Base-by-base conservation (phyloP, 2,329 filamentous ascomycete species). In the Penicillium sp. region DNA sequence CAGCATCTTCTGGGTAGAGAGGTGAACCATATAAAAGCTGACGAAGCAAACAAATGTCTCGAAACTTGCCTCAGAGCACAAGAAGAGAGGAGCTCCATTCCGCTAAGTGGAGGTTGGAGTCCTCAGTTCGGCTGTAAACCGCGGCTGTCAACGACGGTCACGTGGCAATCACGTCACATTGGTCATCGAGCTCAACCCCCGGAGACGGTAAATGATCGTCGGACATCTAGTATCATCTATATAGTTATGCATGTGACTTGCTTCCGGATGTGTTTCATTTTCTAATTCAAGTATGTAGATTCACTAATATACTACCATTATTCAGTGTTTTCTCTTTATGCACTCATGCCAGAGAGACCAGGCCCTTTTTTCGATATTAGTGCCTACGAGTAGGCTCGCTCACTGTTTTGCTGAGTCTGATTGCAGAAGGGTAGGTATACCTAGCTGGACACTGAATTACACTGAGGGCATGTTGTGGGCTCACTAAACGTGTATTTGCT, bases 101-200 rank as follows among this genome's bases (percentile, higher is more conserved):
- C 37, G 10, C 26, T 24, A 26, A 43, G 42, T 42, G 49, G 32
- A 41, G 41, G 37, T 49, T n/a, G 33, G 26, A 22, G 39, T 62
- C 21, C 32, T 39, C n/a, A 37, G 28, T 35, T 21, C 56, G 56
- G 61, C 53, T 56, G 42, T 19, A 43, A 55, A 54, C 56, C 54
- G 53, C 60, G 61, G 61, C 58, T 42, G 43, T 47, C 37, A 32
- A 51, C 32, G 38, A 32, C 34, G 38, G 43, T 47, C 48, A 42
- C 44, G 40, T 32, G 35, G n/a, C 15, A 33, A 47, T 51, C 48
- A 50, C 48, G 48, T 50, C 43, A 50, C 29, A 26, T 32, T 46
- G 33, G 33, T 28, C 35, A 31, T 42, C 7, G 4, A 21, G 35
- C 15, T 12, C 21, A 39, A 39, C n/a, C 19, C 17, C 37, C 43